Evolutionary conservation across 2,329 filamentous ascomycete genomes (phyloP), one percentile per base, ranked within the genome.

Genomic region (Penicillium sp.): DNA sequence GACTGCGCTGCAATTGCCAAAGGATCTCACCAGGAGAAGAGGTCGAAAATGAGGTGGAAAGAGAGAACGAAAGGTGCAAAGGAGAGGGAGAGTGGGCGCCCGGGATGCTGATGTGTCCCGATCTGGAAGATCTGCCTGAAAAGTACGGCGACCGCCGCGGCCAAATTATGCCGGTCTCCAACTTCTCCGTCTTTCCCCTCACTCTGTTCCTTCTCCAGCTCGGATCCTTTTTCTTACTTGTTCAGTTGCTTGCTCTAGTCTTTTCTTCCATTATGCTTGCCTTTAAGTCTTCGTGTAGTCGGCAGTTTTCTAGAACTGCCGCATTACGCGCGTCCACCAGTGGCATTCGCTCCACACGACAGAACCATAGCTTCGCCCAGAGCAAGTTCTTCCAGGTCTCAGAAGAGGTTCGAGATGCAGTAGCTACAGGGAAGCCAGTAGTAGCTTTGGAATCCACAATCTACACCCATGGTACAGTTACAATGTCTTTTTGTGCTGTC

Each of bases 371-470:
- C 21, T 68, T 76, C 23, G 67, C 70, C 9, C 71, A 73, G 60
- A 78, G 70, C 78, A 76, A 78, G 73, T 78, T 92, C 63, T 84
- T 96, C 60, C 85, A 83, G 57, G 83, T 97, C 47, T 93, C 92
- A 1, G 90, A 94, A 55, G 94, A 98, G 77, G 90, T 99, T 13
- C 82, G 84, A 56, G 88, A 92, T 73, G 94, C 93, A 45, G 77
- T 97, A 52, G 83, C 86, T 47, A 85, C 87, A 13, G 88, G 89
- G 60, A 89, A 88, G 70, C 94, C 95, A 0, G 89, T 99, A 4
- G 93, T 99, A 11, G 95, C 94, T 17, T 84, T 99, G 5, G 95
- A 99, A 78, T 93, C 92, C 2, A 97, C 95, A 5, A 98, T 99
- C 69, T 98, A 99, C 78, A 99, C 95, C 1, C 95, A 99, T 79